phyloP scores from a whole-genome alignment of 805 yeast species.

The Nakazawaea molendinolei region DNA sequence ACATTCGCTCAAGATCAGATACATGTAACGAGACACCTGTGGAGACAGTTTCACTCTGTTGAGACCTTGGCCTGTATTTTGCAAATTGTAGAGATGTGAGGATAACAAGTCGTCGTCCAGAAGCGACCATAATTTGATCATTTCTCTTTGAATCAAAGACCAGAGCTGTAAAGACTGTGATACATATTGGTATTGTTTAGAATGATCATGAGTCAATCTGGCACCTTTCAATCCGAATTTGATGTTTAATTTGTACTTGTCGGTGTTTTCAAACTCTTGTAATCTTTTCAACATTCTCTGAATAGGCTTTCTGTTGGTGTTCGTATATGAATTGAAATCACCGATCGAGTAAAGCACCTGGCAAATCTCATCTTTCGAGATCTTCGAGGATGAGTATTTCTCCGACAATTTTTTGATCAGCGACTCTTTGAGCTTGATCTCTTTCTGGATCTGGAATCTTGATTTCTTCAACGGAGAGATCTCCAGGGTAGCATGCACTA shows the following conservation, averaged over 20 bases:
- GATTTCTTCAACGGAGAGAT: conserved; percentile 54
- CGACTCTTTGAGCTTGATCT: conserved; percentile 60
- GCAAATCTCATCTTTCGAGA: conserved; percentile 55
- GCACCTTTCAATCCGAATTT: conserved; percentile 63
- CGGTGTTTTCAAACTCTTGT: conserved; percentile 35
- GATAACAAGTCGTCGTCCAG: conserved; percentile 69
- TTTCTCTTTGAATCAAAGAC: conserved; percentile 73
- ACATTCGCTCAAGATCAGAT: conserved; percentile 57
- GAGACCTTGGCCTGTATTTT: conserved; percentile 77
- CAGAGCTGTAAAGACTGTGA: conserved; percentile 68
- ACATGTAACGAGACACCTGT: conserved; percentile 61
- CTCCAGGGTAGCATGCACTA: conserved; percentile 62
- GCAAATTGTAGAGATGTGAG: conserved; percentile 46
- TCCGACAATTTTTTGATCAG: conserved; percentile 56
- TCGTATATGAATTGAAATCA: conserved; percentile 67
- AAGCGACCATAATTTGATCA: conserved; percentile 69
- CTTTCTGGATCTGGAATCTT: conserved; percentile 45
- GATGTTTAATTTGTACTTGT: conserved; percentile 49
- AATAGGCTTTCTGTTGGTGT: conserved; percentile 64
- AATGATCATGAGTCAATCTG: conserved; percentile 66
- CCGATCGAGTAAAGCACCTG: conserved; percentile 73
- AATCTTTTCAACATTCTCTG: conserved; percentile 51
- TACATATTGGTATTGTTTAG: conserved; percentile 67
- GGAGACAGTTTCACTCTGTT: conserved; percentile 76
- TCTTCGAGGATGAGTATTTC: conserved; percentile 36